Conservation (phyloP, 225 moss, liverwort and hornwort species). For the Neckera pumila region DNA sequence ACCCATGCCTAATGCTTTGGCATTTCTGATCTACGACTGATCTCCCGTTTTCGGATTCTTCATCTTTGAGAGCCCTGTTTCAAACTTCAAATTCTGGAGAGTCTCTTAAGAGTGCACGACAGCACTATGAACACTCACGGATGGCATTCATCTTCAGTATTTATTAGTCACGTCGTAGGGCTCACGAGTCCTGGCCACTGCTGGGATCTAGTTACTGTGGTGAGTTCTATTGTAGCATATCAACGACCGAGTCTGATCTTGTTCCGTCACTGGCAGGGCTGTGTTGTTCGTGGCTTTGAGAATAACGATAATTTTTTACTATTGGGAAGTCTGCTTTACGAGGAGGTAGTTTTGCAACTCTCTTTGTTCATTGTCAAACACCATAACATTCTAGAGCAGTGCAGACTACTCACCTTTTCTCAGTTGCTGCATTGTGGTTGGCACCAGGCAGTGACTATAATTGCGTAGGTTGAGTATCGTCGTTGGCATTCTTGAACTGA, state of each 20-base stretch:
- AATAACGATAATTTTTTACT: background rate
- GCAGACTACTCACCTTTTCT: no score
- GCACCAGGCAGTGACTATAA: background rate
- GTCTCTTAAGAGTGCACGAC: background rate
- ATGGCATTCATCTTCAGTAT: background rate
- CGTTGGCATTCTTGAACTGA: background rate
- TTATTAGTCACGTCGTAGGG: background rate
- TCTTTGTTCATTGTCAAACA: background rate
- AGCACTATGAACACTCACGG: background rate
- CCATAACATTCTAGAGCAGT: background rate
- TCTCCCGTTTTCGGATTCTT: background rate
- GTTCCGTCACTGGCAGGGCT: background rate
- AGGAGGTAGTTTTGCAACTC: background rate
- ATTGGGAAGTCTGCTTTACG: background rate
- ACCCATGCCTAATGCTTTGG: constrained; percentile 5
- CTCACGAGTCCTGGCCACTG: background rate
- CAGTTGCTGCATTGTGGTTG: background rate
- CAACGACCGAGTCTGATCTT: background rate
- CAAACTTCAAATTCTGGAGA: background rate
- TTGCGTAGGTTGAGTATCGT: background rate
- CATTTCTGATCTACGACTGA: background rate
- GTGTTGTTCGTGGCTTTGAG: background rate
- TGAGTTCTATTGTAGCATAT: background rate
- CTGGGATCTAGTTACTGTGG: background rate
- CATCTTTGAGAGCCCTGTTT: background rate